Conservation (phyloP, 2,329 filamentous ascomycete genomes). For the Sporothrix brunneoviolacea region DNA sequence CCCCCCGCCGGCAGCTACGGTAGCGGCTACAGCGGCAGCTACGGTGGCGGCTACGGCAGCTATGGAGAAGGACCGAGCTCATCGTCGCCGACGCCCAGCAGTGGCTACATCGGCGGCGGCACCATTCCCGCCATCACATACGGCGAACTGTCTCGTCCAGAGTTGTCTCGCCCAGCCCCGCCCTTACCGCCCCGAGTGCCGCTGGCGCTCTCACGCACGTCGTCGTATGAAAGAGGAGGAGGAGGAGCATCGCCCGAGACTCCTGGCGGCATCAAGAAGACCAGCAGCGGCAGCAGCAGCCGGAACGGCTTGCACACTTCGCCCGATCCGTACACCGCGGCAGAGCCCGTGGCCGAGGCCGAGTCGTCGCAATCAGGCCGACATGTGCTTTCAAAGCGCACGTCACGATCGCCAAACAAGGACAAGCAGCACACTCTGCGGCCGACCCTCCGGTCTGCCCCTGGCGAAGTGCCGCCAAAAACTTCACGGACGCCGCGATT, state of each 20-base stretch:
- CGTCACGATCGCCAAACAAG: constrained; percentile 45
- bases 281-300: neutral
- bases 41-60: neutral
- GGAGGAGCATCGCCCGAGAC: constrained; percentile 28
- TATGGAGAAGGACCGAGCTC: neutral
- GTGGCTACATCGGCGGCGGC: constrained; percentile 68
- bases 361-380: neutral
- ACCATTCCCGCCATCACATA: constrained; percentile 78
- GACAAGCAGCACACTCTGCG: constrained; percentile 54
- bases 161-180: constrained; percentile 39
- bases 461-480: constrained; percentile 36
- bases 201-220: constrained; percentile 39
- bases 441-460: constrained; percentile 50
- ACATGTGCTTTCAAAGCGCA: constrained; percentile 7
- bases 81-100: neutral
- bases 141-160: constrained; percentile 65
- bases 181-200: constrained; percentile 41
- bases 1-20: neutral
- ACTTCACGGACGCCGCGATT: constrained; percentile 33
- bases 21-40: neutral
- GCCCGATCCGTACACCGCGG: neutral
- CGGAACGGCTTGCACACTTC: neutral
- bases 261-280: constrained; percentile 15
- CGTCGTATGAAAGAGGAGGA: constrained; percentile 42
- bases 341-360: neutral